A percentile compares a stretch with the other conserved stretches of the same genome.
Conservation (phyloP, 73 alveolate species). For the Uronychia binucleata region DNA sequence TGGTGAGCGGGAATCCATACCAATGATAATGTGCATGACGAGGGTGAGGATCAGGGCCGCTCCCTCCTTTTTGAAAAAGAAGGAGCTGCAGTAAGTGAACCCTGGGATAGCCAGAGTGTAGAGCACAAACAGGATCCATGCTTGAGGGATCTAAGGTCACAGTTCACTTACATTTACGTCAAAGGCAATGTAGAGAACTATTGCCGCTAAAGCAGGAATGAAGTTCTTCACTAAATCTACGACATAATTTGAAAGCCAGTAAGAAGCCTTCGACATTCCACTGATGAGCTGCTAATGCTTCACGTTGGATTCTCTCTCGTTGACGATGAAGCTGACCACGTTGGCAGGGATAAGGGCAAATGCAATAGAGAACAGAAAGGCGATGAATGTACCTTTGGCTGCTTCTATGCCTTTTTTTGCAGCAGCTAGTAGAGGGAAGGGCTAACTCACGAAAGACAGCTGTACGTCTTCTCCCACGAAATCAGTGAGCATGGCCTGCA, state of each 20-base stretch:
- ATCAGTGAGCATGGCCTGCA: not conserved
- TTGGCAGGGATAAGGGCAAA: conserved; percentile 94
- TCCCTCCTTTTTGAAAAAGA: conserved; percentile 68
- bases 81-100: conserved; percentile 83
- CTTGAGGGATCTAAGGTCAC: conserved; percentile 36
- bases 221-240: conserved; percentile 89
- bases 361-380: conserved; percentile 85
- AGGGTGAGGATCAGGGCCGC: conserved; percentile 71
- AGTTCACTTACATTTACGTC: not conserved
- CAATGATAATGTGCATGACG: conserved; percentile 64
- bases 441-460: not conserved
- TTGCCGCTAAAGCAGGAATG: conserved; percentile 73
- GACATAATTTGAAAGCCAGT: conserved; percentile 93
- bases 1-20: conserved; percentile 21
- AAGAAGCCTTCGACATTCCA: conserved; percentile 86
- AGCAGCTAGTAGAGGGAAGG: conserved; percentile 6
- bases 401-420: conserved; percentile 10
- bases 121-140: conserved; percentile 51
- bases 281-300: conserved; percentile 92
- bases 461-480: not conserved
- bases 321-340: conserved; percentile 76
- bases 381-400: conserved; percentile 4
- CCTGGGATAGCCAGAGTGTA: conserved; percentile 68
- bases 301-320: conserved; percentile 91
- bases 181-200: conserved; percentile 58